phyloP scores from a whole-genome alignment of 78 protist species.

The Chrysochromulina tobinii region DNA sequence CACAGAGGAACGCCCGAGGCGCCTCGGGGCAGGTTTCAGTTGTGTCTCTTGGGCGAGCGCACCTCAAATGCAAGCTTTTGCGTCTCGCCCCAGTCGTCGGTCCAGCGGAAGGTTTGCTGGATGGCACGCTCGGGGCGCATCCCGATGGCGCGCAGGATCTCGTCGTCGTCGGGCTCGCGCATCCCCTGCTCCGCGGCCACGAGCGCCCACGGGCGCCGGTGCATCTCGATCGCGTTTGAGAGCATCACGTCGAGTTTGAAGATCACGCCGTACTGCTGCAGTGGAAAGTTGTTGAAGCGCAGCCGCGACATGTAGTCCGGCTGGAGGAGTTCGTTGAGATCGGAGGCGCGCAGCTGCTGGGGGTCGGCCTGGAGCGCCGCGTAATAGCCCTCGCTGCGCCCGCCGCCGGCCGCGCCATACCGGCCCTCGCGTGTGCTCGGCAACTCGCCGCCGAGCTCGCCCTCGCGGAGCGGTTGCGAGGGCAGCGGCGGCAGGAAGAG shows the following conservation, averaged over 20 bases:
- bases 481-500: no score
- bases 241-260: neutral
- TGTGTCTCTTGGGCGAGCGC: no score
- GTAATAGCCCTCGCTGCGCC: no score
- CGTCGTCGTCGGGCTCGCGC: neutral
- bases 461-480: no score
- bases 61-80: neutral
- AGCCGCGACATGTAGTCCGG: neutral
- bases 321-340: neutral
- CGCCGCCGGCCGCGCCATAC: no score
- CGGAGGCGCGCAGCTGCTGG: neutral
- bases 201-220: neutral
- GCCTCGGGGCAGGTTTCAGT: no score
- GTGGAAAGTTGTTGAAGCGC: neutral
- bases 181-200: neutral
- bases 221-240: no score
- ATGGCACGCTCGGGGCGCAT: constrained; percentile 2
- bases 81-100: neutral
- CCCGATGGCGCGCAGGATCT: neutral
- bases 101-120: neutral
- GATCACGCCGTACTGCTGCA: constrained; percentile 1
- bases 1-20: no score
- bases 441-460: no score
- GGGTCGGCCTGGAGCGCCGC: neutral
- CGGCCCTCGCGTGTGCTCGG: no score